Conservation (phyloP, 2,329 filamentous ascomycete species). For the Paecilomyces sp. region DNA sequence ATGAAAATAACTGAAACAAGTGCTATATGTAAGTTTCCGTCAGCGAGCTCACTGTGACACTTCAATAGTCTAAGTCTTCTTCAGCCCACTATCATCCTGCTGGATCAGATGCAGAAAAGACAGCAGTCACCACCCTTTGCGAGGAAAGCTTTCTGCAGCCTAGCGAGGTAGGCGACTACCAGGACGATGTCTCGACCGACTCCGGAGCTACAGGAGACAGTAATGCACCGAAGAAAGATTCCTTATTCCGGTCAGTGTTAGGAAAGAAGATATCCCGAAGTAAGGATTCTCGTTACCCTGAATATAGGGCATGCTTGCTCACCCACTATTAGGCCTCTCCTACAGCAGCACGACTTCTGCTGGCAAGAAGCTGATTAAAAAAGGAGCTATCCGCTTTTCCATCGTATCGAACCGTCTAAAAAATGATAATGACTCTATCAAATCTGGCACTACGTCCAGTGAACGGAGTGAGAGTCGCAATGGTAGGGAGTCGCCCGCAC, state of each 20-base stretch:
- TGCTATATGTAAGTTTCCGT: conserved; percentile 6
- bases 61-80: background rate
- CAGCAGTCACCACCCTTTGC: conserved; percentile 9
- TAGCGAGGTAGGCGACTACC: conserved; percentile 4
- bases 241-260: conserved; percentile 18
- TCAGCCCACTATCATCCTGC: conserved; percentile 4
- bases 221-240: conserved; percentile 10
- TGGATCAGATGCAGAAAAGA: conserved; percentile 6
- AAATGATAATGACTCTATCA: conserved; percentile 8
- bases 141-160: conserved; percentile 12
- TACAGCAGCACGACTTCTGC: conserved; percentile 14
- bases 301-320: background rate
- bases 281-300: conserved; percentile 4
- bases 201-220: conserved; percentile 3
- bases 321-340: conserved; percentile 12
- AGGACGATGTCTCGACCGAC: conserved; percentile 8
- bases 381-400: conserved; percentile 21
- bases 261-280: conserved; percentile 17
- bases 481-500: conserved; percentile 1
- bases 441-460: conserved; percentile 1
- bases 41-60: background rate
- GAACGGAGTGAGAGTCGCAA: conserved; percentile 6
- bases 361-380: conserved; percentile 18
- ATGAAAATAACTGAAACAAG: conserved; percentile 4
- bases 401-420: conserved; percentile 16